Base-by-base conservation (phyloP, 169 alveolate genomes). In the Plasmodium relictum region DNA sequence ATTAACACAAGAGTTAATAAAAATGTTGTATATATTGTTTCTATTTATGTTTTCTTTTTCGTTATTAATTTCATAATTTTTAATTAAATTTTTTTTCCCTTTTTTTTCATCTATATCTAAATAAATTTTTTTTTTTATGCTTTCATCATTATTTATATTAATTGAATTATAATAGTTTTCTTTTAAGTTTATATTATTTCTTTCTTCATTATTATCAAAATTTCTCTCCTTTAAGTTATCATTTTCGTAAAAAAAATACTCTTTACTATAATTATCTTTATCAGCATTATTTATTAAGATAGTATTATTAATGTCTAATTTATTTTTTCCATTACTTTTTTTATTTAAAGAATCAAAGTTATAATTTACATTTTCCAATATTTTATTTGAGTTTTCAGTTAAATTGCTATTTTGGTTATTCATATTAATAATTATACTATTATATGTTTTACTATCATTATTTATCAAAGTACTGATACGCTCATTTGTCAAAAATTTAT, bases 331-430 rank as follows among this genome's bases (percentile, higher is more conserved):
- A 31, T 31, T 31, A 31, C 39, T 3, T 3, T 31, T 31, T 31
- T 31, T 31, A 31, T 31, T 31, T 31, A 31, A 2, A 31, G 78
- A 22, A 78, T 78, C 89, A 14, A 48, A 78, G 22, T 78, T 65
- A 41, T 44, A 37, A 58, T n/a, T 48, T 50, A 65, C 65, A 50
- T 78, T 78, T 78, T 78, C 69, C 26, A 65, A 63, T 7, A 74
- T 76, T 41, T 78, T 78, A 65, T 78, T 78, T 14, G 76, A 45
- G 41, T 68, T 41, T 78, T n/a, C 3, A 24, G 65, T 48, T 78
- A 78, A 63, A 52, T 78, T 78, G 14, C 63, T 78, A 65, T 78
- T 63, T n/a, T 78, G 89, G n/a, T 78, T 78, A 65, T 52, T 78
- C 48, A 78, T 48, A 48, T 48, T 48, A 14, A 10, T 48, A 48